Percentiles rank a stretch among this genome's conserved stretches.
phyloP scores from a whole-genome alignment of 2,329 filamentous ascomycete genomes.

The Diaporthe eres region DNA sequence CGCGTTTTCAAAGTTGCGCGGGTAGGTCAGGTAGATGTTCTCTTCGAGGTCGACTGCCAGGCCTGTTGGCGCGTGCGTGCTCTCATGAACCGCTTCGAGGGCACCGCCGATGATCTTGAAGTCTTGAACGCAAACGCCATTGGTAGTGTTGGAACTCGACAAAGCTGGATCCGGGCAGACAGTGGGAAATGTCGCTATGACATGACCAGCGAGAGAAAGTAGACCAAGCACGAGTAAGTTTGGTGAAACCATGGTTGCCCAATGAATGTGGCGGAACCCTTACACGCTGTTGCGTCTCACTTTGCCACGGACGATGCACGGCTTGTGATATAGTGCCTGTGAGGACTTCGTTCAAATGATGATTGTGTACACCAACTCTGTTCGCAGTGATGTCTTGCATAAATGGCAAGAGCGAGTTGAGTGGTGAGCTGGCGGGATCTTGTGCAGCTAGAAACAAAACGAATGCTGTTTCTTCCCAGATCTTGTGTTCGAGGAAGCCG shows the following conservation, averaged over 20 bases:
- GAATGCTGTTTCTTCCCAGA: neutral
- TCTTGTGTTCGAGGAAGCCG: neutral
- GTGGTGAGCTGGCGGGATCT: neutral
- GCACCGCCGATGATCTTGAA: constrained; percentile 53
- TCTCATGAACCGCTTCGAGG: constrained; percentile 55
- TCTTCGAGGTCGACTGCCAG: constrained; percentile 54
- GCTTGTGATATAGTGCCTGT: neutral
- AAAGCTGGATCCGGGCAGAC: constrained; percentile 28
- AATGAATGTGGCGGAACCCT: too few species aligned
- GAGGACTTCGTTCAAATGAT: neutral
- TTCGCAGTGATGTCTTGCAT: neutral
- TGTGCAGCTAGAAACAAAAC: neutral
- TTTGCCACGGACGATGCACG: too few species aligned
- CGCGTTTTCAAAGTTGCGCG: constrained; percentile 54
- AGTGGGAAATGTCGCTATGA: constrained; percentile 6
- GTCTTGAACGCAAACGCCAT: constrained; percentile 45
- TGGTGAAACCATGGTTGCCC: neutral
- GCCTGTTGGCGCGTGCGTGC: constrained; percentile 53
- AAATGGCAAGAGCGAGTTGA: neutral
- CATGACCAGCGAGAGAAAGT: neutral
- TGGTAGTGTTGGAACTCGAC: constrained; percentile 37
- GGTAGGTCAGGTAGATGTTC: constrained; percentile 58
- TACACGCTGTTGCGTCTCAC: too few species aligned
- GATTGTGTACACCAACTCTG: neutral
- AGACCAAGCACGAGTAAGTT: neutral